Conservation (phyloP, 192 early-diverging fungal genomes). For the Coemansia sp. region DNA sequence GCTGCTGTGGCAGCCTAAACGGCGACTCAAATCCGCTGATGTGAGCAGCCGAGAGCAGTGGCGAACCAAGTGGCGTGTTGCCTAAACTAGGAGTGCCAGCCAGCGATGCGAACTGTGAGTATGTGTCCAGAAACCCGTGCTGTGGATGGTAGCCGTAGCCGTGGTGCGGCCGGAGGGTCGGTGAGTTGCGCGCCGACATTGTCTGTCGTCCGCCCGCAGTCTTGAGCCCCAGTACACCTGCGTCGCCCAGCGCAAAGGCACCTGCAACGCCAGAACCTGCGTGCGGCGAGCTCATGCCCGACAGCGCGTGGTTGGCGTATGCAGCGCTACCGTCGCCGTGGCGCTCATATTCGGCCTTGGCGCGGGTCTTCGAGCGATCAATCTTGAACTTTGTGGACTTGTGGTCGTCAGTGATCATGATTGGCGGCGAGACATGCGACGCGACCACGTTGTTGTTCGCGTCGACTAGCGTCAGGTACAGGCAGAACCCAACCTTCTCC, state of each 20-base stretch:
- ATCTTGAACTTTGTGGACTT: constrained; percentile 77
- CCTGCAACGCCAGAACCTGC: background rate
- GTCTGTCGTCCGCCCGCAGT: constrained; percentile 27
- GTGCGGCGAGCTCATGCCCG: constrained; percentile 26
- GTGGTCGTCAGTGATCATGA: constrained; percentile 98
- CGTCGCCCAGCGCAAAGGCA: background rate
- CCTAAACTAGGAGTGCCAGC: constrained; percentile 48
- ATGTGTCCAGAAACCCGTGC: constrained; percentile 37
- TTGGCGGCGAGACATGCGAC: constrained; percentile 80
- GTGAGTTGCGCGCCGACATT: constrained; percentile 51
- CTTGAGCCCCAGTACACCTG: constrained; percentile 7
- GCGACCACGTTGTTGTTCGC: constrained; percentile 65
- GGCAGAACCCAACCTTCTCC: constrained; percentile 90
- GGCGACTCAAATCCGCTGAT: constrained; percentile 46
- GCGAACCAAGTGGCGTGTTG: constrained; percentile 50
- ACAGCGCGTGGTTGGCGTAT: constrained; percentile 48
- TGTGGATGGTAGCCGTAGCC: constrained; percentile 9
- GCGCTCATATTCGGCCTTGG: constrained; percentile 57
- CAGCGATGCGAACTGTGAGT: constrained; percentile 53
- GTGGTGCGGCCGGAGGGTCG: constrained; percentile 38
- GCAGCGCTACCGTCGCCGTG: constrained; percentile 36
- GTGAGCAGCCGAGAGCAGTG: constrained; percentile 43
- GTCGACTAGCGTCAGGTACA: constrained; percentile 80
- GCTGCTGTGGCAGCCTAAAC: constrained; percentile 37
- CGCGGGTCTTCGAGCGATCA: constrained; percentile 50